Evolutionary conservation across 345 rosid species (phyloP).

Genomic region (Eucalyptus shirleyi): DNA sequence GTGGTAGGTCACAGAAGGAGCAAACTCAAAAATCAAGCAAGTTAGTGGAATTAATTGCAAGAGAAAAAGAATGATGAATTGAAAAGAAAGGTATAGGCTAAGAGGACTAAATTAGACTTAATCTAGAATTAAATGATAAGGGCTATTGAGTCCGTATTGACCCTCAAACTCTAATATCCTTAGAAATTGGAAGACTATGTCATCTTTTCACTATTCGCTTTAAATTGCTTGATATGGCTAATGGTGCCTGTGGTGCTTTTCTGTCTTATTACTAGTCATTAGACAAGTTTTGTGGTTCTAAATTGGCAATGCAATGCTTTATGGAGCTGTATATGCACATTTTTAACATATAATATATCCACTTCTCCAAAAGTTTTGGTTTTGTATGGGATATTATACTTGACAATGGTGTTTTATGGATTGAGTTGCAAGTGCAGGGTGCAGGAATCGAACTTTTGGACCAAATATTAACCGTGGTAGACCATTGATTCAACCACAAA

Average conservation of each 20-base stretch:
- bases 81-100: neutral
- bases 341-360: neutral
- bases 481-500: too few species aligned
- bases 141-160: neutral
- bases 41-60: neutral
- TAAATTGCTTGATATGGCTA: neutral
- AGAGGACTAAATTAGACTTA: neutral
- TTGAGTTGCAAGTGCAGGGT: neutral
- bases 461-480: too few species aligned
- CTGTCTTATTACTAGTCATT: neutral
- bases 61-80: neutral
- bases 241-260: neutral
- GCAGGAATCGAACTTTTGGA: too few species aligned
- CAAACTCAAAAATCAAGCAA: neutral
- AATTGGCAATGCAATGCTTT: neutral
- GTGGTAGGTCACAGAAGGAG: neutral
- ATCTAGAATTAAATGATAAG: neutral
- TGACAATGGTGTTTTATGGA: neutral
- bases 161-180: too few species aligned
- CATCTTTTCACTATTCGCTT: neutral
- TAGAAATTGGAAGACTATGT: too few species aligned
- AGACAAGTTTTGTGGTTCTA: neutral
- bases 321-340: neutral
- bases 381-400: neutral
- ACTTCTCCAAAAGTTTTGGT: neutral